Conservation (phyloP, 495 filamentous ascomycete genomes). For the Penicillium atrosanguineum region DNA sequence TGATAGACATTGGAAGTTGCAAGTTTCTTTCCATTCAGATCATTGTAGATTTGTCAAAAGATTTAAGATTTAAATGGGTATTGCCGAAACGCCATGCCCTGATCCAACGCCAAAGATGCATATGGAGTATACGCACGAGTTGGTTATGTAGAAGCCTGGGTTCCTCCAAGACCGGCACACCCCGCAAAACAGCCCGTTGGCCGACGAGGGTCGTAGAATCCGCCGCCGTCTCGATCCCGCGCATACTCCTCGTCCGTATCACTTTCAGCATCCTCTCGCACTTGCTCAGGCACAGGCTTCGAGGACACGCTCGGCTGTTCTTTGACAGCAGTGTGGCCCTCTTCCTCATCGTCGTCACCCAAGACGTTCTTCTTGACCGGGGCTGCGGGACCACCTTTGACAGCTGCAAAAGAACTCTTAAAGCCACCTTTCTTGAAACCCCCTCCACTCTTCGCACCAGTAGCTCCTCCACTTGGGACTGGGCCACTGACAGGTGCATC, state of each 20-base stretch:
- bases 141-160: conserved; percentile 8
- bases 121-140: background rate
- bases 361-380: conserved; percentile 45
- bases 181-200: conserved; percentile 50
- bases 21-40: background rate
- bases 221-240: conserved; percentile 34
- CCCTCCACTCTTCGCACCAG: conserved; percentile 23
- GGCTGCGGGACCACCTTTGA: conserved; percentile 35
- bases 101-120: background rate
- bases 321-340: background rate
- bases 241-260: conserved; percentile 48
- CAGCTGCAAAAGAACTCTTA: conserved; percentile 57
- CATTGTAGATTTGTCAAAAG: background rate
- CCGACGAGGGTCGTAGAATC: conserved; percentile 50
- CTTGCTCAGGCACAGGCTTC: background rate
- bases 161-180: conserved; percentile 29
- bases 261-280: conserved; percentile 32
- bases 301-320: background rate
- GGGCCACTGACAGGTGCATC: conserved; percentile 24
- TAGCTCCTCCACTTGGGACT: conserved; percentile 2
- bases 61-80: background rate
- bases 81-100: background rate
- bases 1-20: conserved; percentile 11
- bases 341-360: conserved; percentile 35
- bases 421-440: conserved; percentile 65